Evolutionary conservation across 2,329 filamentous ascomycete species (phyloP).

Genomic region (Penicillium palitans): DNA sequence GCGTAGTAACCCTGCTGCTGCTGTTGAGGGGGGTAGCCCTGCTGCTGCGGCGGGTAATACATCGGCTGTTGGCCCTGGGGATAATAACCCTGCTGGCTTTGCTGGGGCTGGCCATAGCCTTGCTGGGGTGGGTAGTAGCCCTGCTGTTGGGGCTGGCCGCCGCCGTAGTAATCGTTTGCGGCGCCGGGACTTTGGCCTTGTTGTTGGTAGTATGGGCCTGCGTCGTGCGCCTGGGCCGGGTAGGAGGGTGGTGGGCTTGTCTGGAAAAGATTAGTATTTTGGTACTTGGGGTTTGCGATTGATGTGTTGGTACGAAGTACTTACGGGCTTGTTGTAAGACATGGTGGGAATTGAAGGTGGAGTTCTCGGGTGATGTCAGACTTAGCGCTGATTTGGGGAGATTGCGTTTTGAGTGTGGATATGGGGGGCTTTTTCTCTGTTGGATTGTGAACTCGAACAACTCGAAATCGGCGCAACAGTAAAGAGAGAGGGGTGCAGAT

Average conservation of each 20-base stretch:
- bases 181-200: constrained; percentile 23
- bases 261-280: constrained; percentile 17
- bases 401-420: constrained; percentile 1
- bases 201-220: constrained; percentile 30
- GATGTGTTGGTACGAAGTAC: constrained; percentile 6
- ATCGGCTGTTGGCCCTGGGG: constrained; percentile 28
- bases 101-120: constrained; percentile 26
- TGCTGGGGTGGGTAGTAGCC: constrained; percentile 23
- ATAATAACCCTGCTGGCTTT: constrained; percentile 30
- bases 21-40: constrained; percentile 44
- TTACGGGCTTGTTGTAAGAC: constrained; percentile 38
- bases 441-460: background rate
- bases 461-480: background rate
- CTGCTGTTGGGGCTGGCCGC: constrained; percentile 30
- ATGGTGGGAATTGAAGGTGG: constrained; percentile 22
- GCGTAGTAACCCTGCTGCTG: constrained; percentile 42
- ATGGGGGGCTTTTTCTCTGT: background rate
- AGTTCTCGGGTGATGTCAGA: constrained; percentile 2
- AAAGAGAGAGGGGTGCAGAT: background rate
- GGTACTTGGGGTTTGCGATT: background rate
- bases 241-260: constrained; percentile 42
- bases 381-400: constrained; percentile 5
- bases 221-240: constrained; percentile 36
- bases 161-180: constrained; percentile 37
- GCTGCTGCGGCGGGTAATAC: constrained; percentile 33